Evolutionary conservation across 2,329 filamentous ascomycete species (phyloP), one percentile per base, ranked within the genome.

Genomic region (Plectosphaerella plurivora): DNA sequence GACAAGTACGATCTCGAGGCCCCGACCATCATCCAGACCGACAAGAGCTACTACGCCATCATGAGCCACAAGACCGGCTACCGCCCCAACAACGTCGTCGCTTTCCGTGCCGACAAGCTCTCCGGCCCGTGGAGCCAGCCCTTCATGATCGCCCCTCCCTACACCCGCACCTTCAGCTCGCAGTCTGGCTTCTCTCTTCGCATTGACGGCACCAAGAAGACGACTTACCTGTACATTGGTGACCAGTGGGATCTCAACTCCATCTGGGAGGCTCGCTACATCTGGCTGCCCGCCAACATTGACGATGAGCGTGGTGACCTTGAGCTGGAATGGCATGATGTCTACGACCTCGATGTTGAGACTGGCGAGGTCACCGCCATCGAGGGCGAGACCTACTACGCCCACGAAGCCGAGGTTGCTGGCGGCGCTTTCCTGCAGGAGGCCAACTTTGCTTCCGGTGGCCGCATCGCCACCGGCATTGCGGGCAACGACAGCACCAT

Each of bases 1-100:
- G 67, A 79, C 61, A 84, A 84, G 57, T 83, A 73, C 55, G 81
- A 84, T 56, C 71, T 84, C 1, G 81, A 84, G 58, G 81, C 80
- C 0, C 81, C 81, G 0, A 81, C 78, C 0, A 83, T 84, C 49
- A 69, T 84, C 6, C 81, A 83, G 60, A 84, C 81, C 0, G 79
- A 84, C 35, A 71, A 73, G 53, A 81, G 78, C 57, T 84, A 84
- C 58, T 84, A 77, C 58, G 78, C 79, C 0, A 59, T 84, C 36
- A 83, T 84, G 80, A 82, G 78, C 57, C 81, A 84, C 56, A 84
- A 84, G 68, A 84, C 81, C 0, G 81, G 81, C 0, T 84, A 84
- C 51, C 69, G 81, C n/a, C 81, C 81, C 1, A 84, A 84, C 49
- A 83, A 81, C 49, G 78, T 82, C 6, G 76, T 82, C n/a, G 76